phyloP scores from a whole-genome alignment of 192 early-diverging fungal genomes.

The Mortierella alpina region DNA sequence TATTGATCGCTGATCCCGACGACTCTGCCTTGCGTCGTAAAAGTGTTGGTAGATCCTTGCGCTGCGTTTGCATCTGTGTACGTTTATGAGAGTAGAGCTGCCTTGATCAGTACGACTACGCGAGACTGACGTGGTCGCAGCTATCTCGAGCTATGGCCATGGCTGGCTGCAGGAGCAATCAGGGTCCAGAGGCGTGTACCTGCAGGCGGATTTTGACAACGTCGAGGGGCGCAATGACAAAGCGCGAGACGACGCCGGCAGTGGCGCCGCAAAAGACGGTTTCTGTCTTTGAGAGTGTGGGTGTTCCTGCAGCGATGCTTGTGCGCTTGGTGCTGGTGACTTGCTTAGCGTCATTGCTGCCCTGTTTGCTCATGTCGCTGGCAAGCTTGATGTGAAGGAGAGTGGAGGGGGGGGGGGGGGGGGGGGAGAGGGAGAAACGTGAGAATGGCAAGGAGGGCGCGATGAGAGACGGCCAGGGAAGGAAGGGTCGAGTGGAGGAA shows the following conservation, averaged over 20 bases:
- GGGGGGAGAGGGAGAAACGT: no score
- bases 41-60: slow-evolving; percentile 29
- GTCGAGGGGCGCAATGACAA: slow-evolving; percentile 91
- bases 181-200: slow-evolving; percentile 18
- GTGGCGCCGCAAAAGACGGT: slow-evolving; percentile 47
- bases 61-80: slow-evolving; percentile 42
- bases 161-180: neutral
- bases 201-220: slow-evolving; percentile 93
- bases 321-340: neutral
- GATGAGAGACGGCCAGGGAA: no score
- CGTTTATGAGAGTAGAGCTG: neutral
- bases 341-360: neutral
- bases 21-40: slow-evolving; percentile 1
- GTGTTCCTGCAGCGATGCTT: slow-evolving; percentile 41
- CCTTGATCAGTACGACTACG: neutral
- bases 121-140: neutral
- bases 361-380: no score
- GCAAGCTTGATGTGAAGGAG: no score
- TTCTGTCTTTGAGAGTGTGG: slow-evolving; percentile 42
- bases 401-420: no score
- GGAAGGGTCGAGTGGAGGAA: no score
- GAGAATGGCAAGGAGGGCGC: no score
- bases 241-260: slow-evolving; percentile 67
- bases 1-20: neutral
- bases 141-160: no score